A percentile compares a stretch with the other conserved stretches of the same genome.
Evolutionary conservation across 768 basidiomycete species (phyloP).

Genomic region (Podaxis sp.): DNA sequence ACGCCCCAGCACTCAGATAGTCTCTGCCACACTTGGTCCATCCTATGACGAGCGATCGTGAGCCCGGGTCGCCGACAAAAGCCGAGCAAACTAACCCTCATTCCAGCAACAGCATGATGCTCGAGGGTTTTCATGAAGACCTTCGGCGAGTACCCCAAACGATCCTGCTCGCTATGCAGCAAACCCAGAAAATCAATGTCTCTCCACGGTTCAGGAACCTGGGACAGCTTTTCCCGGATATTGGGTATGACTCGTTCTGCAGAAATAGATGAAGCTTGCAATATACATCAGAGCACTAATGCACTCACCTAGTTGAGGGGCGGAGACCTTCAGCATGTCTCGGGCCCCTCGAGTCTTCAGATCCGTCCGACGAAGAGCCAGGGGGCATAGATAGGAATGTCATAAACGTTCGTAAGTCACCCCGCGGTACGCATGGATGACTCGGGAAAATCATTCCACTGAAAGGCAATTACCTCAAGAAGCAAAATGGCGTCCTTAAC

Average conservation of each 20-base stretch:
- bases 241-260: conserved; percentile 31
- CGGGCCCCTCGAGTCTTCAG: conserved; percentile 52
- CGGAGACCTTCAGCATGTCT: conserved; percentile 39
- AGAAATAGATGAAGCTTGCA: background rate
- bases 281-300: conserved; percentile 5
- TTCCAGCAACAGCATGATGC: conserved; percentile 77
- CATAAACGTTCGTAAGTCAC: conserved; percentile 66
- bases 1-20: conserved; percentile 41
- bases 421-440: conserved; percentile 34
- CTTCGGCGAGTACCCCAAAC: background rate
- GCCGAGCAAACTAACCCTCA: conserved; percentile 60
- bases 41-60: conserved; percentile 30
- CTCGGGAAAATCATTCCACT: background rate
- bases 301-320: background rate
- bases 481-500: conserved; percentile 62
- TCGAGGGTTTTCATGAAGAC: conserved; percentile 50
- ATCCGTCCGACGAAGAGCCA: conserved; percentile 81
- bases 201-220: conserved; percentile 22
- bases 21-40: conserved; percentile 46
- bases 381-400: conserved; percentile 64
- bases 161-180: background rate
- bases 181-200: background rate
- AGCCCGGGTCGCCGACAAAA: background rate
- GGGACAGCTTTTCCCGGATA: conserved; percentile 28
- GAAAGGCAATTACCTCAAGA: conserved; percentile 46